A percentile compares a stretch with the other conserved stretches of the same genome.
Conservation (phyloP, 495 filamentous ascomycete species). For the Friedmanniomyces simplex region DNA sequence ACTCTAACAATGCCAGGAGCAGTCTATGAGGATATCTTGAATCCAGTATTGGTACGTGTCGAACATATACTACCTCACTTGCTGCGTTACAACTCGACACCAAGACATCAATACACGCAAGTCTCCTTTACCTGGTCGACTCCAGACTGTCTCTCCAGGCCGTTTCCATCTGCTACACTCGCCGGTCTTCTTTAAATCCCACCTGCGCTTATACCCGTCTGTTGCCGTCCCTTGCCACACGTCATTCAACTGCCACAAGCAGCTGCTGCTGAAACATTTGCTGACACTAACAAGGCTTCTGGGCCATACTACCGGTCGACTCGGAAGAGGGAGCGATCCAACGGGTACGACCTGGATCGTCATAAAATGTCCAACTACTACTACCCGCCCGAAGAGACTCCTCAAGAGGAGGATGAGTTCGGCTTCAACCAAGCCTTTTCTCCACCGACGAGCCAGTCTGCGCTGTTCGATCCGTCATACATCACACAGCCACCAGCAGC, state of each 20-base stretch:
- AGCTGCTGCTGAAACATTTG: neutral
- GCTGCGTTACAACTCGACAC: neutral
- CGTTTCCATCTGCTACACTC: neutral
- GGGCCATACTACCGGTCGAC: neutral
- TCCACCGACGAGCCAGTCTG: neutral
- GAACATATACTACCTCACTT: neutral
- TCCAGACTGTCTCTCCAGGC: neutral
- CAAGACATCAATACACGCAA: neutral
- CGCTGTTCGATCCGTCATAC: neutral
- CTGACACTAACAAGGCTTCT: neutral
- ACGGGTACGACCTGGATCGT: neutral
- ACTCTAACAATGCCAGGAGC: neutral
- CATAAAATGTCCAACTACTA: constrained; percentile 6
- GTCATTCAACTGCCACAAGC: neutral
- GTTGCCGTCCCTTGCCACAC: neutral
- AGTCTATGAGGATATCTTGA: neutral
- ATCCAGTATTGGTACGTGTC: neutral
- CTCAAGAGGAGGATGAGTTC: constrained; percentile 7
- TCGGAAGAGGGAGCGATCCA: neutral
- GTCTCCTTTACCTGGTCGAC: neutral
- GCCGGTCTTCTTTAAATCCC: neutral
- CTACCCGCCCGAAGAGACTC: neutral
- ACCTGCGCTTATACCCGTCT: neutral
- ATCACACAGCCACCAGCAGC: neutral
- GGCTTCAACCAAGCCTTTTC: neutral